Conservation (phyloP, 1,284 basidiomycete genomes). For the Leucoagaricus sp. region DNA sequence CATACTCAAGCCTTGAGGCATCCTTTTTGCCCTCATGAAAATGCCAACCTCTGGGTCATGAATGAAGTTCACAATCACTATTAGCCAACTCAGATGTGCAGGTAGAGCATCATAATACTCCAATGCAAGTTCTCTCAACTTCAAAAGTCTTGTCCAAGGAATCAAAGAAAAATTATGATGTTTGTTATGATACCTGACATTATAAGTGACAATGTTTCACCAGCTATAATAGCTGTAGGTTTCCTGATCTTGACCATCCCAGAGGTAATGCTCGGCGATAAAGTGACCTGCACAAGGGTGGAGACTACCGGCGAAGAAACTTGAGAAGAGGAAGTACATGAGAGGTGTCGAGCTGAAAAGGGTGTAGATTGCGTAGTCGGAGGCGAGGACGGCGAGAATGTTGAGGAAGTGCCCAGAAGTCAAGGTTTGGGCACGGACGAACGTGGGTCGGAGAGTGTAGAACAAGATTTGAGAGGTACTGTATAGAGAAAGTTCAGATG, state of each 20-base stretch:
- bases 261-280: constrained; percentile 95
- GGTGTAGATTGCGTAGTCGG: constrained; percentile 71
- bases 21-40: constrained; percentile 57
- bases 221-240: constrained; percentile 97
- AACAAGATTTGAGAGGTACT: constrained; percentile 98
- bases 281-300: constrained; percentile 98
- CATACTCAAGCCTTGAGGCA: constrained; percentile 4
- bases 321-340: constrained; percentile 84
- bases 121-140: constrained; percentile 79
- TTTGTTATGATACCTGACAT: constrained; percentile 98
- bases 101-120: constrained; percentile 94
- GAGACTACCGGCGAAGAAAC: constrained; percentile 93
- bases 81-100: constrained; percentile 89
- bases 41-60: constrained; percentile 83
- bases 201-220: constrained; percentile 92
- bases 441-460: constrained; percentile 95
- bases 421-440: constrained; percentile 82
- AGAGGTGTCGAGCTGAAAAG: constrained; percentile 66
- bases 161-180: constrained; percentile 98
- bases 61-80: constrained; percentile 94
- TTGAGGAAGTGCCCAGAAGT: constrained; percentile 89
- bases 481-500: constrained; percentile 5
- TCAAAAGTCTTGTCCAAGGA: constrained; percentile 93
- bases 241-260: constrained; percentile 89
- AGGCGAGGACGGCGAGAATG: constrained; percentile 66